A percentile compares a stretch with the other conserved stretches of the same genome.
phyloP scores from a whole-genome alignment of 2,329 filamentous ascomycete genomes.

The Diplodia seriata region DNA sequence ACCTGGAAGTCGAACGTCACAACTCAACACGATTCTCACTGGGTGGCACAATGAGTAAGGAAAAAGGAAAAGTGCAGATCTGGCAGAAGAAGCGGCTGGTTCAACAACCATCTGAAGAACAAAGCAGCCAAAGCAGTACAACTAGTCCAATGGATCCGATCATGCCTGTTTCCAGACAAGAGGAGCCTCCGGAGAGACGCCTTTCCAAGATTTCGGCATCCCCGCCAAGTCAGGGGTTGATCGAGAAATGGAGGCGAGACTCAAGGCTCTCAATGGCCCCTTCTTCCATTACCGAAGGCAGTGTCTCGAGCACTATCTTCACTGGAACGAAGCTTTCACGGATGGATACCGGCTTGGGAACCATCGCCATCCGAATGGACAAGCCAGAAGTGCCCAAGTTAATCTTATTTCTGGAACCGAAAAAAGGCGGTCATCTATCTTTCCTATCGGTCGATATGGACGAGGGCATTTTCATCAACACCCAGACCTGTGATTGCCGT shows the following conservation, averaged over 20 bases:
- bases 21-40: conserved; percentile 28
- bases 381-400: conserved; percentile 33
- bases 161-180: background rate
- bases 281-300: conserved; percentile 11
- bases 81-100: conserved; percentile 32
- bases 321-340: conserved; percentile 30
- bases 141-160: background rate
- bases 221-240: background rate
- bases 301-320: conserved; percentile 30
- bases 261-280: conserved; percentile 9
- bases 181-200: background rate
- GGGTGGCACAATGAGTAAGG: conserved; percentile 12
- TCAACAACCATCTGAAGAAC: background rate
- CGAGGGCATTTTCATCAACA: conserved; percentile 34
- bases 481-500: conserved; percentile 34
- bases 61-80: conserved; percentile 33
- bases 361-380: conserved; percentile 30
- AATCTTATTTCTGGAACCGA: conserved; percentile 35
- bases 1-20: conserved; percentile 25
- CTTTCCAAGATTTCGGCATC: conserved; percentile 19
- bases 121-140: conserved; percentile 6
- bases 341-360: conserved; percentile 30
- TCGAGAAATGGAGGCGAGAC: conserved; percentile 21
- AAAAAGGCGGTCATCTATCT: conserved; percentile 31
- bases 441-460: conserved; percentile 34